Base-by-base conservation (phyloP, 2,329 filamentous ascomycete species). In the Aspergillus pseudoviridinutans region DNA sequence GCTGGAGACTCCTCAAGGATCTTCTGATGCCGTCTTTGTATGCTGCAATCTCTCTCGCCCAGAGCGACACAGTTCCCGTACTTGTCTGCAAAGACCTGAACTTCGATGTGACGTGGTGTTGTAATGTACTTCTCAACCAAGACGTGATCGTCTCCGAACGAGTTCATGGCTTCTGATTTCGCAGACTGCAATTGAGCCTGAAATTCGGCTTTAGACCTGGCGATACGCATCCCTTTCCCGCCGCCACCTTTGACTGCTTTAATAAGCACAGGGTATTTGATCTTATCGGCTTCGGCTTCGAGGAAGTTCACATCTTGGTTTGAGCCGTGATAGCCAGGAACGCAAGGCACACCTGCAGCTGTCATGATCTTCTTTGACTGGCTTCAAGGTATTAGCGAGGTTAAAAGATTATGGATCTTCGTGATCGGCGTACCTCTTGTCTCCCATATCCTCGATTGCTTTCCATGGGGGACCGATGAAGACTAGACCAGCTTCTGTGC, bases 321-420 rank as follows among this genome's bases (percentile, higher is more conserved):
- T 1, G 81, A 68, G 20, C 94, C 94, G 72, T 97, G 94, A 69
- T 99, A 99, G 0, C 94, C 94, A 0, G 94, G 94, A 51, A 99
- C 94, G 68, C 94, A 97, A 4, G 92, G 92, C 3, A 99, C 94
- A 8, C 92, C 91, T n/a, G 94, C 93, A 4, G 86, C 86, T 35
- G 85, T 91, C 94, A 99, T 97, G 70, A 99, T 97, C 71, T 96
- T 90, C 75, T 99, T 99, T 53, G 90, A 94, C 58, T 89, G 83
- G 55, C 83, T 83, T 51, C 7, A 47, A 6, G 42, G 3, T 3
- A 57, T 66, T 42, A 69, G 58, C 32, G 50, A 42, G 27, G 0
- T 9, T 24, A 7, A 7, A 28, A 49, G 22, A 9, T n/a, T n/a
- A n/a, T 8, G 8, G 12, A 46, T 20, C 6, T 20, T 8, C 4